These are phyloP conservation scores for Ephemerocybe angulata DNA, from an alignment of 768 basidiomycete genomes.

Conservation along the genomic window DNA sequence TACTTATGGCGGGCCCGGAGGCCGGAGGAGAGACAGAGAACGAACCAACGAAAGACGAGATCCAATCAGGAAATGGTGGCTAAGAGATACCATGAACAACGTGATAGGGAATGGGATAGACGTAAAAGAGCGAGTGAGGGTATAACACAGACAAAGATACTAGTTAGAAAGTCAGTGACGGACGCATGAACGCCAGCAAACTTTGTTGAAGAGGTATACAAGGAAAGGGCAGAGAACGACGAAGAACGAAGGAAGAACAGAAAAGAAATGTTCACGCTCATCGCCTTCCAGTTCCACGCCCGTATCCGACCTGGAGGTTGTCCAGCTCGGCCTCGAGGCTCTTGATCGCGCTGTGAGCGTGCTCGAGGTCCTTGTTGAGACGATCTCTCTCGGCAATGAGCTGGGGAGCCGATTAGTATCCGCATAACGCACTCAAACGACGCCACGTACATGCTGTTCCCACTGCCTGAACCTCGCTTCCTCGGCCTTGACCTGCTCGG, in stretches of 20 bases:
- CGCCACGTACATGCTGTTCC: constrained; percentile 87
- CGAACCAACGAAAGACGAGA: too few species aligned
- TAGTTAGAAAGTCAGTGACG: too few species aligned
- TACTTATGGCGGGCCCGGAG: too few species aligned
- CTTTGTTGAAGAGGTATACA: neutral
- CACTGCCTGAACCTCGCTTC: constrained; percentile 97
- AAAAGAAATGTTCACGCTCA: constrained; percentile 27
- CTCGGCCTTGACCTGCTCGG: constrained; percentile 99
- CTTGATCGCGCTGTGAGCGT: constrained; percentile 90
- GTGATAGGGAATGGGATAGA: too few species aligned
- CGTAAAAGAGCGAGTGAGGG: too few species aligned
- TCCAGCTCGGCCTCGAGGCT: constrained; percentile 87
- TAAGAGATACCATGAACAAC: too few species aligned
- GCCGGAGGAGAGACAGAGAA: too few species aligned
- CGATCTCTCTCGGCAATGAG: constrained; percentile 98
- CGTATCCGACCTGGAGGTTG: constrained; percentile 82
- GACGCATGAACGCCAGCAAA: neutral
- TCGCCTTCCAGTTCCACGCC: constrained; percentile 67
- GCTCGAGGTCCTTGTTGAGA: constrained; percentile 97
- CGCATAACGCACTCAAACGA: neutral
- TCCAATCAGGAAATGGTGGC: too few species aligned
- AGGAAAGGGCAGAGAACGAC: neutral
- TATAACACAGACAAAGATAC: too few species aligned
- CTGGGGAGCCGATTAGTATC: constrained; percentile 37
- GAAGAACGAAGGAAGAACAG: neutral